Base-by-base conservation (phyloP, 805 yeast genomes). In the Teunomyces gatunensis region DNA sequence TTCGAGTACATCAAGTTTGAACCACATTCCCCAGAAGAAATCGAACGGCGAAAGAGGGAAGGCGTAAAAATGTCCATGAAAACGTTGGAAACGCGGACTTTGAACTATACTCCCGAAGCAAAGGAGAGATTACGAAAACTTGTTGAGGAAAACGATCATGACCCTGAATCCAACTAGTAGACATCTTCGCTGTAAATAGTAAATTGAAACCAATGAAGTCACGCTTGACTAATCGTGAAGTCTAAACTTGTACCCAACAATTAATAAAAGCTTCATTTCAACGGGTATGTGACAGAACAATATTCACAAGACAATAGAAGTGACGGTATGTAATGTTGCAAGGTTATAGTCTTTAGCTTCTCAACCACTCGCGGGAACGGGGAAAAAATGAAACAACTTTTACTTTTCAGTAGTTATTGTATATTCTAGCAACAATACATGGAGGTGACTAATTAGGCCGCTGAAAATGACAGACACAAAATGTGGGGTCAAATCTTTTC, bases 31-130 rank as follows among this genome's bases (percentile, higher is more conserved):
- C 60, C 62, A 10, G 76, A 71, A 48, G 77, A 73, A 54, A 52
- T 71, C 18, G 74, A 69, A 48, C 49, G 64, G 39, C 55, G 76
- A 44, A 63, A 62, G 51, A 54, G 55, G 42, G 75, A 72, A 39
- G 58, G 55, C 4, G 47, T 60, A 6, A 65, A 69, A 2, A 43
- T 69, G 29, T 39, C 51, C 21, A 63, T 73, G 54, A 63, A 53
- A 28, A 59, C 64, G 5, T 53, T 61, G 41, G 74, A 72, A 10
- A 54, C 68, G 5, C 50, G 71, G 25, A 69, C 76, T 1, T 61
- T 73, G 57, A 72, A 72, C 10, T 71, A 68, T 47, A 73, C 70
- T 1, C 75, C 75, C 0, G 77, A 73, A 46, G 77, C 76, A 5
- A 68, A 71, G 52, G 68, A 61, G 47, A 52, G 71, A 40, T 55